phyloP scores from a whole-genome alignment of 1,139 yeast genomes.

The Suhomyces bokatorum region DNA sequence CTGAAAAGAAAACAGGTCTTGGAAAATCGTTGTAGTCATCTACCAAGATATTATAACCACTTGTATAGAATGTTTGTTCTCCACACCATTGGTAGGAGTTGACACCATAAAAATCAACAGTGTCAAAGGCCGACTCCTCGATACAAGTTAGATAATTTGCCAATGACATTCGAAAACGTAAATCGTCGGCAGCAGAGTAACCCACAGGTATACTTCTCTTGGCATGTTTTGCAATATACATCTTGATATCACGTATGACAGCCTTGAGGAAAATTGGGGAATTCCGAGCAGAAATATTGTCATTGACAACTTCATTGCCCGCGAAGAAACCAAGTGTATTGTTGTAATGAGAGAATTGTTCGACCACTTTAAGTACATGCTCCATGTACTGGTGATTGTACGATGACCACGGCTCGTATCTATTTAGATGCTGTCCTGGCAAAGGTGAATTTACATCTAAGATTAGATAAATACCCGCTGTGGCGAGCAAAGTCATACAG shows the following conservation, averaged over 20 bases:
- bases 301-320: conserved; percentile 91
- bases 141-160: conserved; percentile 82
- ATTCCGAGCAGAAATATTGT: conserved; percentile 64
- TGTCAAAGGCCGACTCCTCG: conserved; percentile 53
- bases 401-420: conserved; percentile 87
- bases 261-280: conserved; percentile 78
- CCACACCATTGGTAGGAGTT: conserved; percentile 99
- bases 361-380: conserved; percentile 77
- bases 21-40: conserved; percentile 66
- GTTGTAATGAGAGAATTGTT: conserved; percentile 80
- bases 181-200: conserved; percentile 94
- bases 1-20: conserved; percentile 85
- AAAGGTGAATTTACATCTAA: conserved; percentile 90
- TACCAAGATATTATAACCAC: conserved; percentile 80
- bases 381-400: conserved; percentile 68
- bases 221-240: conserved; percentile 58
- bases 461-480: conserved; percentile 88
- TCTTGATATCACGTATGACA: conserved; percentile 75
- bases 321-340: conserved; percentile 93
- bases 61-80: conserved; percentile 70
- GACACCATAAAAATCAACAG: conserved; percentile 91
- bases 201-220: conserved; percentile 84
- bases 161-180: conserved; percentile 68
- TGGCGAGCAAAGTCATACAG: conserved; percentile 88
- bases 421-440: conserved; percentile 71